phyloP scores from a whole-genome alignment of 345 rosid species.

The Limnanthes douglasii region DNA sequence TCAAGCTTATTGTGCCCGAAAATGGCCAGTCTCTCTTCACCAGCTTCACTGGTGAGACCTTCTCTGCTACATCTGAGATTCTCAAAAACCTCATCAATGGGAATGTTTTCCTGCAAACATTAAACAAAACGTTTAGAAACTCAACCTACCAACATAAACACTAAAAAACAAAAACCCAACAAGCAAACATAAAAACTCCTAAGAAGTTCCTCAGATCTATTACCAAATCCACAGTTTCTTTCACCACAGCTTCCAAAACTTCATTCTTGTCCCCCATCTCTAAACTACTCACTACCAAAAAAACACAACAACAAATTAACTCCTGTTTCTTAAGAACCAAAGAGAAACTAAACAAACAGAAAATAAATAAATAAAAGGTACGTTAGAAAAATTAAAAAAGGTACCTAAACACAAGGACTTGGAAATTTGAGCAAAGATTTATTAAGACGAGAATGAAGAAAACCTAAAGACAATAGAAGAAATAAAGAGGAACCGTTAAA shows the following conservation, averaged over 20 bases:
- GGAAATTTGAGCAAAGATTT: too few relatives aligned
- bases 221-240: conserved; percentile 99
- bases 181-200: conserved; percentile 7
- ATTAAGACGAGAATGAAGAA: too few relatives aligned
- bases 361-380: too few relatives aligned
- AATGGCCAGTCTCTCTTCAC: conserved; percentile 77
- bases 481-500: too few relatives aligned
- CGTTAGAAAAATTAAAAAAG: too few relatives aligned
- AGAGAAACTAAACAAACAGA: too few relatives aligned
- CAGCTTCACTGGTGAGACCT: conserved; percentile 71
- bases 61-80: conserved; percentile 90
- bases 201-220: conserved; percentile 41
- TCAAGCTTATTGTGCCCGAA: conserved; percentile 98
- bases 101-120: conserved; percentile 73
- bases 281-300: conserved; percentile 5
- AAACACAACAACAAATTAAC: too few relatives aligned
- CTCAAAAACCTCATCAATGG: conserved; percentile 93
- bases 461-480: too few relatives aligned
- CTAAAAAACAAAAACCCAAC: not conserved
- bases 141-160: conserved; percentile 7
- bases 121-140: conserved; percentile 3
- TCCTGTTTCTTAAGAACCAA: too few relatives aligned
- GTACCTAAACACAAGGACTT: too few relatives aligned
- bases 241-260: conserved; percentile 82
- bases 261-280: conserved; percentile 61